Percentiles rank a stretch among this genome's conserved stretches.
phyloP scores from a whole-genome alignment of 2,329 filamentous ascomycete species.

The Penicillium brevicompactum region DNA sequence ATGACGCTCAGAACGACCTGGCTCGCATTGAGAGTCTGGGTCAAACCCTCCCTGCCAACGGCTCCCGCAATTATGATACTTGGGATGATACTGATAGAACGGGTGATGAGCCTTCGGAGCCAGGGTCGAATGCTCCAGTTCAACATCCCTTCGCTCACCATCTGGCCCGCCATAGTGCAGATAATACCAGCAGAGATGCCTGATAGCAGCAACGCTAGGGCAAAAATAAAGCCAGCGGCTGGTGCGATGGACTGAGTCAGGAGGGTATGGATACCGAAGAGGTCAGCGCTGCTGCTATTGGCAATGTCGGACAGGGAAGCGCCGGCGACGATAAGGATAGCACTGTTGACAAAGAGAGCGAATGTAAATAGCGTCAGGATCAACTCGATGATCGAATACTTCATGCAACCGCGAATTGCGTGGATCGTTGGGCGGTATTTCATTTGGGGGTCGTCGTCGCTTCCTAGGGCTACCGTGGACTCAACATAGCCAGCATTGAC shows the following conservation, averaged over 20 bases:
- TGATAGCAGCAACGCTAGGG: constrained; percentile 75
- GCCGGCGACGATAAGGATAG: constrained; percentile 80
- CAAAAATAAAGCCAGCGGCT: constrained; percentile 78
- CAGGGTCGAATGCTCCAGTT: constrained; percentile 74
- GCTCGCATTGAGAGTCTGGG: constrained; percentile 68
- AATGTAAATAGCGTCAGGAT: constrained; percentile 76
- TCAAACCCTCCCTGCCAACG: constrained; percentile 70
- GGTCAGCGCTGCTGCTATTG: constrained; percentile 67
- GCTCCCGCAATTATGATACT: constrained; percentile 82
- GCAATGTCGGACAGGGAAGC: constrained; percentile 68
- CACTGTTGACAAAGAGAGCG: constrained; percentile 79
- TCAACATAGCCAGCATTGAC: constrained; percentile 40
- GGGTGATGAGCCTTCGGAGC: constrained; percentile 76
- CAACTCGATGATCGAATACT: constrained; percentile 72
- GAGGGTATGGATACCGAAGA: constrained; percentile 37
- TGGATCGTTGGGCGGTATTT: constrained; percentile 70
- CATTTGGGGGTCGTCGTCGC: too few relatives aligned
- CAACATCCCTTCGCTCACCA: constrained; percentile 82
- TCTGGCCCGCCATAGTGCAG: constrained; percentile 86
- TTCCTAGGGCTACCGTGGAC: too few relatives aligned
- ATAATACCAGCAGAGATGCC: constrained; percentile 81
- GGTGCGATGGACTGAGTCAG: constrained; percentile 57
- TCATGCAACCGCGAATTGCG: constrained; percentile 73
- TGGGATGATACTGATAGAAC: too few relatives aligned
- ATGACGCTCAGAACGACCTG: constrained; percentile 80